phyloP scores from a whole-genome alignment of 23 red algal genomes.

The Gracilaria domingensis region DNA sequence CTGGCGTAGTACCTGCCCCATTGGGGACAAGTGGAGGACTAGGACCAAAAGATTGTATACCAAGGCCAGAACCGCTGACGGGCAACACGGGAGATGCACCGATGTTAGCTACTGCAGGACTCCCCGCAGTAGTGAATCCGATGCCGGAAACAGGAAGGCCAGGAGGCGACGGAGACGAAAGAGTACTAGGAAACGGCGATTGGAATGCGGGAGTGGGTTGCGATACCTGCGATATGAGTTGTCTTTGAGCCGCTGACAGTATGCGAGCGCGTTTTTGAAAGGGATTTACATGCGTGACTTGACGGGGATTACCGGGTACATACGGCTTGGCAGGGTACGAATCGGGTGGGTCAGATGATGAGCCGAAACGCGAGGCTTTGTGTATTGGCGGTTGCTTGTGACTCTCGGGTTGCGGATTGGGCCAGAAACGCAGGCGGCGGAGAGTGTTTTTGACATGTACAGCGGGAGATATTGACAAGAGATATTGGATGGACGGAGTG shows the following conservation, averaged over 20 bases:
- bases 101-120: background rate
- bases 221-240: background rate
- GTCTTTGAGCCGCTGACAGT: background rate
- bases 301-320: background rate
- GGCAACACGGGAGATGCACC: background rate
- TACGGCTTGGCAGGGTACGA: background rate
- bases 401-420: background rate
- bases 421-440: background rate
- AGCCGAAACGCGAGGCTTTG: background rate
- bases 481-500: background rate
- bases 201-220: background rate
- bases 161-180: background rate
- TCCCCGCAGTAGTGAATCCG: background rate
- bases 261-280: background rate
- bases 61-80: no score
- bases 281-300: background rate
- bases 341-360: background rate
- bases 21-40: background rate
- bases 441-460: background rate
- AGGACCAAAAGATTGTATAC: background rate
- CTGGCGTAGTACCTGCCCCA: background rate
- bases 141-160: background rate
- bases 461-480: slow-evolving; percentile 5
- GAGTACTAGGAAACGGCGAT: background rate
- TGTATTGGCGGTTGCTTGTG: background rate